Evolutionary conservation across 805 yeast genomes (phyloP).

Genomic region (Candida ficus): DNA sequence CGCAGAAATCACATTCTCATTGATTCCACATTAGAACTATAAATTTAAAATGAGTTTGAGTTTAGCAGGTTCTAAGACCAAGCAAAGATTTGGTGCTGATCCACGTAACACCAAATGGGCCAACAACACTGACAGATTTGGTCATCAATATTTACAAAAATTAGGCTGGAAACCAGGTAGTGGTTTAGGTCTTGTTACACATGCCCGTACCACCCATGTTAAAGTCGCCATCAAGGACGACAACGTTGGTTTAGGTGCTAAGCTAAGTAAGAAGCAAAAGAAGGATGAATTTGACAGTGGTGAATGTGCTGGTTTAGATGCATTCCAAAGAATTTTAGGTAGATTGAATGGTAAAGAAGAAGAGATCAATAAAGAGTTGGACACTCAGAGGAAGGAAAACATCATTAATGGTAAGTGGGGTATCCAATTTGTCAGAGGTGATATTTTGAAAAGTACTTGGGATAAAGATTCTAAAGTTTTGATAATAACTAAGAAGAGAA

Average conservation of each 20-base stretch:
- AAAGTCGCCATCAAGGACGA: conserved; percentile 81
- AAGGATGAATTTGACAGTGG: conserved; percentile 72
- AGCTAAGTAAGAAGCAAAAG: conserved; percentile 49
- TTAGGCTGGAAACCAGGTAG: conserved; percentile 92
- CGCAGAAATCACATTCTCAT: no score
- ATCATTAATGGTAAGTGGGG: conserved; percentile 87
- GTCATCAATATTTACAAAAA: conserved; percentile 76
- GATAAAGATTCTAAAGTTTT: conserved; percentile 48
- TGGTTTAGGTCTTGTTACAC: conserved; percentile 71
- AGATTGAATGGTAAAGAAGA: conserved; percentile 83
- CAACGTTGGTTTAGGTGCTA: conserved; percentile 86
- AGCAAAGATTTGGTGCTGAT: conserved; percentile 84
- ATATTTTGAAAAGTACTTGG: conserved; percentile 78
- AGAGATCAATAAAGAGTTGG: conserved; percentile 57
- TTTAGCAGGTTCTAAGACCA: conserved; percentile 71
- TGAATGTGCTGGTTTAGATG: conserved; percentile 88
- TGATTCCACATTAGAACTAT: no score
- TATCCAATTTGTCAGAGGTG: conserved; percentile 81
- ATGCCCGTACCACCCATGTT: conserved; percentile 74
- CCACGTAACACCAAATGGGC: conserved; percentile 96
- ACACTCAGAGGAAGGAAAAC: conserved; percentile 59
- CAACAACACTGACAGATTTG: conserved; percentile 76
- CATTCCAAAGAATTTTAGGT: conserved; percentile 85
- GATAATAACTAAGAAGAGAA: conserved; percentile 25
- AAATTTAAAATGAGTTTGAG: no score